These are phyloP conservation scores for Castanea sativa DNA, from an alignment of 306 rosid genomes.

Conservation along the genomic window DNA sequence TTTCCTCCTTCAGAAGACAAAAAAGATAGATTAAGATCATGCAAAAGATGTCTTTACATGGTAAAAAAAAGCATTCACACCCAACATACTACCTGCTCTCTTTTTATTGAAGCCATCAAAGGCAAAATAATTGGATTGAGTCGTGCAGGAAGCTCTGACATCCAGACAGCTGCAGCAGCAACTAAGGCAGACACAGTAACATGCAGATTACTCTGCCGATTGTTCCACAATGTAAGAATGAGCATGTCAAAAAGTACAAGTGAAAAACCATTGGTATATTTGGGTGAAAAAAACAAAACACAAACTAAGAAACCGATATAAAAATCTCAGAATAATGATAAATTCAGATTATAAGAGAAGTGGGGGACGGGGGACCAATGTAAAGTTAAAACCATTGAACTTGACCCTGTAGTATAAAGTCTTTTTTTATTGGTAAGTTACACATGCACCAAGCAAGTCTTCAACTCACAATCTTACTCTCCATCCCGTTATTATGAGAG, in stretches of 20 bases:
- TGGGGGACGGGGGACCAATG: neutral
- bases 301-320: neutral
- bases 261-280: neutral
- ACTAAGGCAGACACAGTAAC: slow-evolving; percentile 80
- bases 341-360: neutral
- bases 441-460: too few relatives aligned
- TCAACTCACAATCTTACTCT: too few relatives aligned
- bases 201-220: slow-evolving; percentile 85
- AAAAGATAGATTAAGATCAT: slow-evolving; percentile 21
- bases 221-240: slow-evolving; percentile 31
- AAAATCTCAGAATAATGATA: neutral
- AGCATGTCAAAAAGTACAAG: slow-evolving; percentile 22
- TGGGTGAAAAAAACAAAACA: neutral
- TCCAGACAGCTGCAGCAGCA: slow-evolving; percentile 98
- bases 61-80: neutral
- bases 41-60: neutral
- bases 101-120: slow-evolving; percentile 89
- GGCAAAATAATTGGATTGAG: slow-evolving; percentile 92
- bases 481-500: too few relatives aligned
- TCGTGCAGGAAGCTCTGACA: slow-evolving; percentile 84
- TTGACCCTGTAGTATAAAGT: too few relatives aligned
- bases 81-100: slow-evolving; percentile 75
- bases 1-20: slow-evolving; percentile 73
- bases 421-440: too few relatives aligned
- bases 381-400: neutral